Conservation (phyloP, 371 early-diverging fungal species). For the Mucor saturninus region DNA sequence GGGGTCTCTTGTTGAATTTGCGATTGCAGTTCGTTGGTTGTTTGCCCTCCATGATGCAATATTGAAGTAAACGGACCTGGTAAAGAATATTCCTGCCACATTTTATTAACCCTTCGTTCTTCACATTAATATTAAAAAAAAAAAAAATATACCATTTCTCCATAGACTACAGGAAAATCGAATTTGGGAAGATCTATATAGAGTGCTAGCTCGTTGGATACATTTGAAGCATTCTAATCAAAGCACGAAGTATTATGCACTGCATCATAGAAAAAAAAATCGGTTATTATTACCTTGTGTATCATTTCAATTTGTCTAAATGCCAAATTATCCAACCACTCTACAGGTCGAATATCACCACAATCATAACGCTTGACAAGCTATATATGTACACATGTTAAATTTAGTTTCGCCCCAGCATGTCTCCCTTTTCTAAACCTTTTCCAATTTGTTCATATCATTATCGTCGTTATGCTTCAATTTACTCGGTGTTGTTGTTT, state of each 20-base stretch:
- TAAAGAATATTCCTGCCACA: conserved; percentile 35
- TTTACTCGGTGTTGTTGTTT: conserved; percentile 69
- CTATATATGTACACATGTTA: conserved; percentile 34
- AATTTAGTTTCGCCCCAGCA: too few relatives aligned
- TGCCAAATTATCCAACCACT: conserved; percentile 92
- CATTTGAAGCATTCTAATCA: conserved; percentile 54
- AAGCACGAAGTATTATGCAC: neutral
- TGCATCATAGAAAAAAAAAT: too few relatives aligned
- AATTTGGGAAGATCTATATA: conserved; percentile 92
- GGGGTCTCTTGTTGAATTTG: conserved; percentile 19
- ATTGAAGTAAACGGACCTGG: conserved; percentile 27
- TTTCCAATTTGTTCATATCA: conserved; percentile 88
- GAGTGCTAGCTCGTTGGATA: conserved; percentile 67
- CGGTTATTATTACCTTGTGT: conserved; percentile 56
- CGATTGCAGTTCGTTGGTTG: conserved; percentile 9
- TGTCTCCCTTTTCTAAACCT: conserved; percentile 47
- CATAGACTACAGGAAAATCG: conserved; percentile 91
- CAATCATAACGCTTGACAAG: conserved; percentile 83
- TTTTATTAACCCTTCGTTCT: neutral
- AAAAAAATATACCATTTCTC: conserved; percentile 66
- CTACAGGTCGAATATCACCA: conserved; percentile 81
- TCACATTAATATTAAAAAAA: neutral
- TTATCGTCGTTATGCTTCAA: conserved; percentile 41
- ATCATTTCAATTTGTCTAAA: conserved; percentile 84
- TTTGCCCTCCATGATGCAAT: conserved; percentile 8